Percentiles rank a stretch among this genome's conserved stretches.
Evolutionary conservation across 148 eudicot genomes (phyloP).

Genomic region (Silene latifolia): DNA sequence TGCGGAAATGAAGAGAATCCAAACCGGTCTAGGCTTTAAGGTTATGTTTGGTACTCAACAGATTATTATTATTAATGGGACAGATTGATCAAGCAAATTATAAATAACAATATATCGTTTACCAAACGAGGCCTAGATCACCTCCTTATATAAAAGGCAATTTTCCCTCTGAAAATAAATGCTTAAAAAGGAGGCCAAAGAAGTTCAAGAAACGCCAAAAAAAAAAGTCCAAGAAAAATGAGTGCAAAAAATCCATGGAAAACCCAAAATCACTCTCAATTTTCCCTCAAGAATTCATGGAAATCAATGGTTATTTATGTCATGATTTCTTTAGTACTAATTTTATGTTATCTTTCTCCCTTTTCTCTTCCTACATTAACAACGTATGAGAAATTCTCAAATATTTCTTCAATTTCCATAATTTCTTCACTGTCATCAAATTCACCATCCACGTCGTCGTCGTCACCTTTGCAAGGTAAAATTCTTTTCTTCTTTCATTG

Average conservation of each 20-base stretch:
- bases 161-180: neutral
- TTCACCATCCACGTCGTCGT: neutral
- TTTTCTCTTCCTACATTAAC: slow-evolving; percentile 24
- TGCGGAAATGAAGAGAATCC: too few relatives aligned
- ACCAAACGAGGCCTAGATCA: too few relatives aligned
- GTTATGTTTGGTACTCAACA: too few relatives aligned
- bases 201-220: slow-evolving; percentile 3
- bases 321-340: slow-evolving; percentile 43
- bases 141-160: neutral
- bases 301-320: slow-evolving; percentile 33
- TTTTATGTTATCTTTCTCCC: slow-evolving; percentile 50
- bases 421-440: neutral
- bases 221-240: slow-evolving; percentile 9
- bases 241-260: slow-evolving; percentile 16
- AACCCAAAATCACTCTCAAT: neutral
- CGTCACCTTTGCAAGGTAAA: slow-evolving; percentile 7
- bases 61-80: too few relatives aligned
- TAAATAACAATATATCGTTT: too few relatives aligned
- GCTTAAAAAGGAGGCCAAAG: neutral
- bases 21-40: too few relatives aligned
- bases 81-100: too few relatives aligned
- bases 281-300: slow-evolving; percentile 9
- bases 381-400: slow-evolving; percentile 14
- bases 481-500: neutral
- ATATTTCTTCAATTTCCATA: slow-evolving; percentile 7